Evolutionary conservation across 202 grass and related monocot genomes (phyloP), one percentile per base, ranked within the genome.

Genomic region (Carex sylvatica): DNA sequence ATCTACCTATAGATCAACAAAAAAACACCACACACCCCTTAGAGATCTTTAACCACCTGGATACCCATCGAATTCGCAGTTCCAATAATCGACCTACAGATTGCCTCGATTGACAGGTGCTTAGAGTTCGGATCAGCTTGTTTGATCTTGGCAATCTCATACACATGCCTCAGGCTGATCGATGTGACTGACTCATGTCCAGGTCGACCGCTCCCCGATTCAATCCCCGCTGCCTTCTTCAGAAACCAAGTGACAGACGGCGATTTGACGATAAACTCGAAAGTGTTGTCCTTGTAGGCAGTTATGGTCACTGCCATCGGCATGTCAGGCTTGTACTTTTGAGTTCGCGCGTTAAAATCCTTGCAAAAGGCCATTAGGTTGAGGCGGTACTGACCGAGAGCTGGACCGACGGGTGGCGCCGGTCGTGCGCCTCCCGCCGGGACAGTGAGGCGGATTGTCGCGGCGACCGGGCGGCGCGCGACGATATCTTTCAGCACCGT

Each of bases 321-420:
- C 74, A 88, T 94, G 70, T 98, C 95, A 62, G 90, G 90, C 65
- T 93, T 98, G 51, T 98, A 91, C 77, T 98, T 93, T n/a, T 93
- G 95, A 35, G 95, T 94, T 83, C 95, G 90, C 13, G 92, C 90
- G 52, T 95, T 98, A 89, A 98, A 98, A 85, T 98, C 92, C 79
- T 98, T 98, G 86, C 90, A 98, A 75, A 98, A 98, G 6, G 90
- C 95, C 92, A 98, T 95, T 66, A 98, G 86, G 73, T 91, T 95
- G 59, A 98, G 89, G 80, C 92, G 88, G 66, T 98, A 93, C 61
- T 87, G 88, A 30, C 95, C 95, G 30, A 98, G 80, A 0, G 92
- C 92, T 38, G 92, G 90, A 16, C 90, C 90, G 62, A 97, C 90
- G 18, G 95, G 95, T 35, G 95, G 92, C 12, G 86, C 95, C 36